A percentile compares a stretch with the other conserved stretches of the same genome.
Evolutionary conservation across 2,329 filamentous ascomycete genomes (phyloP).

Genomic region (Ophiostoma sp.): DNA sequence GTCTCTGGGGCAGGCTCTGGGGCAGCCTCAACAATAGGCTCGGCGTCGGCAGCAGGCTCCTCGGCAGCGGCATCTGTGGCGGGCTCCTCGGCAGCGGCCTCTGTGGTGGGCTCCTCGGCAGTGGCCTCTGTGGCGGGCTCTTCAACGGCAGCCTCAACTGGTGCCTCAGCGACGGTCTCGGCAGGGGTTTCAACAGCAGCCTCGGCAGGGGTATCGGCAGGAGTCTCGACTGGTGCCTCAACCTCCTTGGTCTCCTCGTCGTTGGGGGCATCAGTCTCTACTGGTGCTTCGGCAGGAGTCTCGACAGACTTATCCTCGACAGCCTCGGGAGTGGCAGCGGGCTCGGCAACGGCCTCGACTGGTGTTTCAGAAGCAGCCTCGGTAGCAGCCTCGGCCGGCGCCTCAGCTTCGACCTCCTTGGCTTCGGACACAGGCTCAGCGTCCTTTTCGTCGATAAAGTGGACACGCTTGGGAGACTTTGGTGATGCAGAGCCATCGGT

Average conservation of each 20-base stretch:
- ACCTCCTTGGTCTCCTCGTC: neutral
- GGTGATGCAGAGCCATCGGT: neutral
- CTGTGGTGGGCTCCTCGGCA: neutral
- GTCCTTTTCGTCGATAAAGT: slow-evolving; percentile 10
- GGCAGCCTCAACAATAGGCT: slow-evolving; percentile 23
- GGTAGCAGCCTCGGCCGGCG: neutral
- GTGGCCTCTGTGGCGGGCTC: neutral
- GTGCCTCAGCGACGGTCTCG: neutral
- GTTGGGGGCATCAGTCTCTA: neutral
- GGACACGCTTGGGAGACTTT: neutral
- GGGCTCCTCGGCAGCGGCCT: slow-evolving; percentile 8
- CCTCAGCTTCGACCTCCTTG: slow-evolving; percentile 8
- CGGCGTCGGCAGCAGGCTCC: neutral
- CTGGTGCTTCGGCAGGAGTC: neutral
- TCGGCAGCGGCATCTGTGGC: neutral
- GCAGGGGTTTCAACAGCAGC: neutral
- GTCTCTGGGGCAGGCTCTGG: slow-evolving; percentile 3
- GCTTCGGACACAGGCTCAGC: neutral
- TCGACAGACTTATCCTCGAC: neutral
- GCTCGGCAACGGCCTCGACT: neutral
- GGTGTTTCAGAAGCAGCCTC: neutral
- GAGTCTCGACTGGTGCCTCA: neutral
- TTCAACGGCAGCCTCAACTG: neutral
- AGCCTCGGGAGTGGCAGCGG: neutral
- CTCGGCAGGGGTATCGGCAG: neutral